A percentile compares a stretch with the other conserved stretches of the same genome.
Evolutionary conservation across 2,329 filamentous ascomycete genomes (phyloP).

Genomic region (Tolypocladium album): DNA sequence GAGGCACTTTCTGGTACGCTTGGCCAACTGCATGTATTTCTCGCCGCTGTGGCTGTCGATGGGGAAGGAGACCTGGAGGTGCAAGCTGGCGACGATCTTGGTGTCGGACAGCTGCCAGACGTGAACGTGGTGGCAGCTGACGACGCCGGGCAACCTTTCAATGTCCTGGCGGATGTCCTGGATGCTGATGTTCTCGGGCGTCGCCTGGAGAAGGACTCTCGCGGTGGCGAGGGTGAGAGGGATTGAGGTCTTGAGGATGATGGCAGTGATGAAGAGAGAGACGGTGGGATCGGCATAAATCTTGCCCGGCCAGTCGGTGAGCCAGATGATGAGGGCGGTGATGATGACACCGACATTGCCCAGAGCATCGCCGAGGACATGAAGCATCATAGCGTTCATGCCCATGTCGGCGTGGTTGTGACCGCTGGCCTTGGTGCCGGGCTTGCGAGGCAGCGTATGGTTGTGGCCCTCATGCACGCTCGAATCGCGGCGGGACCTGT

Average conservation of each 20-base stretch:
- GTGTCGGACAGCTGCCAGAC: constrained; percentile 97
- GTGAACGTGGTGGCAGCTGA: constrained; percentile 90
- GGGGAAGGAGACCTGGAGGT: constrained; percentile 85
- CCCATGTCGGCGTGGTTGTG: constrained; percentile 86
- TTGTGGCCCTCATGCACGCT: constrained; percentile 62
- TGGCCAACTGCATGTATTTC: constrained; percentile 85
- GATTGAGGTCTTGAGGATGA: constrained; percentile 62
- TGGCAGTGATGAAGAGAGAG: constrained; percentile 84
- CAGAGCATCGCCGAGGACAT: constrained; percentile 72
- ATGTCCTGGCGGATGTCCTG: constrained; percentile 92
- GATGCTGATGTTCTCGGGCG: constrained; percentile 77
- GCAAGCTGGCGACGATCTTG: constrained; percentile 85
- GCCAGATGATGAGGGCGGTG: constrained; percentile 82
- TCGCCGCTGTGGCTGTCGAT: constrained; percentile 69
- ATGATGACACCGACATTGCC: constrained; percentile 80
- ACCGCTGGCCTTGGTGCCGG: constrained; percentile 50
- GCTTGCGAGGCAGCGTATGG: constrained; percentile 63
- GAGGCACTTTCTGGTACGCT: constrained; percentile 73
- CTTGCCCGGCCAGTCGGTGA: constrained; percentile 69
- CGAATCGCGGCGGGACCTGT: constrained; percentile 32
- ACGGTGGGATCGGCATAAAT: constrained; percentile 87
- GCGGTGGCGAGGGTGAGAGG: constrained; percentile 71
- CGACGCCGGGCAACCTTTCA: constrained; percentile 68
- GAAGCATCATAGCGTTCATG: constrained; percentile 77
- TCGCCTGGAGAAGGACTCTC: constrained; percentile 87